A percentile compares a stretch with the other conserved stretches of the same genome.
phyloP scores from a whole-genome alignment of 306 rosid genomes.

The Cucumis melo region DNA sequence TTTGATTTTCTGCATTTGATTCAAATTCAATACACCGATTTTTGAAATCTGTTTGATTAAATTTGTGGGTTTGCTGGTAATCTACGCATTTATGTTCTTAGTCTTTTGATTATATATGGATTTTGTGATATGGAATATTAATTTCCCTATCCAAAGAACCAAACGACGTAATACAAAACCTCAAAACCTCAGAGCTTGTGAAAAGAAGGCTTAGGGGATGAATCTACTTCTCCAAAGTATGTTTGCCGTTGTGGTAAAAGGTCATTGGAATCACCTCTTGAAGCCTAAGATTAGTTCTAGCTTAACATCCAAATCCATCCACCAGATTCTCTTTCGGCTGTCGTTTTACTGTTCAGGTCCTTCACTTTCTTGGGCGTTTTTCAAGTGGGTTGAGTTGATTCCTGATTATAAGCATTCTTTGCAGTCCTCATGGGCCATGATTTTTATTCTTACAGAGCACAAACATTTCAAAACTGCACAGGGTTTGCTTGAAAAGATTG shows the following conservation, averaged over 20 bases:
- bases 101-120: not conserved
- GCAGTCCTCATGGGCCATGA: conserved; percentile 68
- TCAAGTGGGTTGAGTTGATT: conserved; percentile 55
- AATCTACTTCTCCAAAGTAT: conserved; percentile 27
- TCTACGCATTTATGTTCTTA: not conserved
- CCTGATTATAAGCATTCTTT: conserved; percentile 55
- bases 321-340: conserved; percentile 42
- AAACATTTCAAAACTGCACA: conserved; percentile 53
- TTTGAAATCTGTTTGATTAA: not conserved
- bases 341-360: conserved; percentile 30
- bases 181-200: not conserved
- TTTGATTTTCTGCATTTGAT: not conserved
- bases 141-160: not conserved
- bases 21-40: not conserved
- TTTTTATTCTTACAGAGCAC: conserved; percentile 45
- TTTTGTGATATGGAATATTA: not conserved
- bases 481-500: conserved; percentile 52
- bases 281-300: conserved; percentile 27
- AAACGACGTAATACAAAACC: not conserved
- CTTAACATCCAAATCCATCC: conserved; percentile 40
- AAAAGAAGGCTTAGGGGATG: not conserved
- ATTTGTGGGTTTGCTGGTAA: not conserved
- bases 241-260: conserved; percentile 48
- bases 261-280: conserved; percentile 46
- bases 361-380: conserved; percentile 40